A percentile compares a stretch with the other conserved stretches of the same genome.
Conservation (phyloP, 2,329 filamentous ascomycete species). For the Ramularia endophylla region DNA sequence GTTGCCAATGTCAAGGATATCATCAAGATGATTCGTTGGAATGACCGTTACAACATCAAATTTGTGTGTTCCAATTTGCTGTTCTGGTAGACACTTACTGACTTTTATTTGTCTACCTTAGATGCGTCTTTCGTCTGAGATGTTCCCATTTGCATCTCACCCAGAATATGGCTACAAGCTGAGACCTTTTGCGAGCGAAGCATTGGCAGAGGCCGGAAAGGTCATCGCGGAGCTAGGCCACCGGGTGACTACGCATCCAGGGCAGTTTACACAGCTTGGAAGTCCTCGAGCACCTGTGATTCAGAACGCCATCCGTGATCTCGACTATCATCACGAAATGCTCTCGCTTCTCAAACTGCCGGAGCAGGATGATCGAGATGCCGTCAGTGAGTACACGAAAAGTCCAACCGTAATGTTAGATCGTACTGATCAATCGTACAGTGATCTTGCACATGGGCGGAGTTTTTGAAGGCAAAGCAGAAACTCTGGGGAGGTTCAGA, state of each 20-base stretch:
- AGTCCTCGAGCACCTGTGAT: conserved; percentile 76
- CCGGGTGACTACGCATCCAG: conserved; percentile 82
- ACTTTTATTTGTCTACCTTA: too few species aligned
- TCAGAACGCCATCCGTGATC: conserved; percentile 67
- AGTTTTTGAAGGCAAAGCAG: conserved; percentile 77
- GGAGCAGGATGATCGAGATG: conserved; percentile 72
- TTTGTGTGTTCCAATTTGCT: conserved; percentile 43
- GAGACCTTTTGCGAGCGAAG: conserved; percentile 73
- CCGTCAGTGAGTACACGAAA: conserved; percentile 55
- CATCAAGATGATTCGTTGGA: conserved; percentile 82
- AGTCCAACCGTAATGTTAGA: too few species aligned
- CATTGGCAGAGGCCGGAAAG: conserved; percentile 67
- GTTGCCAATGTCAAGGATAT: conserved; percentile 79
- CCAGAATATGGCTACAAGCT: conserved; percentile 79
- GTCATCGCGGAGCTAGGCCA: conserved; percentile 75
- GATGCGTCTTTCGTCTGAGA: conserved; percentile 85
- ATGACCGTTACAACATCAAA: conserved; percentile 83
- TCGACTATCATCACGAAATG: conserved; percentile 85
- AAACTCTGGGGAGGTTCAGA: conserved; percentile 71
- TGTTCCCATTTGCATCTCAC: conserved; percentile 96
- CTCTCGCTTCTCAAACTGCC: conserved; percentile 70
- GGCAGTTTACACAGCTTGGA: conserved; percentile 86
- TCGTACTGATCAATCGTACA: too few species aligned
- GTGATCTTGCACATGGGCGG: conserved; percentile 92
- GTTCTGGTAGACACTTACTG: too few species aligned